Evolutionary conservation across 768 basidiomycete species (phyloP), one percentile per base, ranked within the genome.

Genomic region (Termitomyces sp.): DNA sequence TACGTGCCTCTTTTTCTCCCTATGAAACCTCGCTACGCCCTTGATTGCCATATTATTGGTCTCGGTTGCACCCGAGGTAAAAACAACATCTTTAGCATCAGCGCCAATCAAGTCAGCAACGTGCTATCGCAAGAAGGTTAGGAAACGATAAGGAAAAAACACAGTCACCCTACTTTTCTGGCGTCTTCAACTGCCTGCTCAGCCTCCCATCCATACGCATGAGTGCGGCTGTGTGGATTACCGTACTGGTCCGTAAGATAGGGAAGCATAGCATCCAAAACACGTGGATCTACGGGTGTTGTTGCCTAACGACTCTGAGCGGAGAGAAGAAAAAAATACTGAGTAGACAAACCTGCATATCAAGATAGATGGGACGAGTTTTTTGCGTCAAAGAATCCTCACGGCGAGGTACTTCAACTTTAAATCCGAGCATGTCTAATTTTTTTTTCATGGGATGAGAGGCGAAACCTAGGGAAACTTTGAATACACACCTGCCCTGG

Each of bases 151-250:
- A 52, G 34, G 48, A 54, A 55, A n/a, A 35, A 51, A 9, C 10
- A 19, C 7, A 5, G 15, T 21, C 15, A 38, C 14, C 64, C 34
- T 49, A 86, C 93, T 79, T 90, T 86, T 52, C 97, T 83, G 2
- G 93, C 95, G 58, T 87, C 84, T 66, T 98, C 97, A 7, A 97
- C 91, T 0, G 89, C 97, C 65, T 87, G 79, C 65, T 99, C 97
- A 6, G 96, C 93, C 72, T 99, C 97, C 97, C 97, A 99, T 3
- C 97, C 97, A 69, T 98, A 99, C 0, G 97, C 93, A 71, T 99
- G 97, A 28, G 97, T 98, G 54, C 97, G 84, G 68, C 93, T 95
- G 68, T 98, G 97, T 9, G 97, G 96, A 71, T 98, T 99, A 4
- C 97, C 97, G 66, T 88, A 98, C 68, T 93, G 92, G 68, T 98